phyloP scores from a whole-genome alignment of 179 eudicot species.

The Gypsophila paniculata region DNA sequence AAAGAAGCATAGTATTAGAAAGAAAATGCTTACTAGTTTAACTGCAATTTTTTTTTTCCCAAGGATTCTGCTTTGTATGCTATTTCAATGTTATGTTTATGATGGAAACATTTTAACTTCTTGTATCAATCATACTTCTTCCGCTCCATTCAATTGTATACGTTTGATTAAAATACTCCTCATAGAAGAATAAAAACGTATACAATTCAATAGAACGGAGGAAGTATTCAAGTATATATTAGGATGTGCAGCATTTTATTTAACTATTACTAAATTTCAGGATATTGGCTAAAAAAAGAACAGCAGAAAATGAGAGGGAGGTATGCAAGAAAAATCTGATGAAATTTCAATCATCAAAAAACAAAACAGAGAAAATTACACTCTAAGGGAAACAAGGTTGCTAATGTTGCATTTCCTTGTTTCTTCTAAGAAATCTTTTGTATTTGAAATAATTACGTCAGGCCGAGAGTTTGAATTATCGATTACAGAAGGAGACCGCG shows the following conservation, averaged over 20 bases:
- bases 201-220: too few relatives aligned
- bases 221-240: too few relatives aligned
- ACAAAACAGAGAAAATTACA: conserved; percentile 1
- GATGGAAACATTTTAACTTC: too few relatives aligned
- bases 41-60: too few relatives aligned
- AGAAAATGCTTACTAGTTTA: too few relatives aligned
- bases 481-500: not conserved
- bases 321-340: conserved; percentile 20
- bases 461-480: not conserved
- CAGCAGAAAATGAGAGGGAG: conserved; percentile 24
- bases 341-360: conserved; percentile 8
- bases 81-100: not conserved
- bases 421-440: not conserved
- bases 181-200: too few relatives aligned
- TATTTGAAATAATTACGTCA: not conserved
- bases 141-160: too few relatives aligned
- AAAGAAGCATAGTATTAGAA: too few relatives aligned
- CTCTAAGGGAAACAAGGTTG: conserved; percentile 8
- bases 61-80: too few relatives aligned
- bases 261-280: conserved; percentile 20
- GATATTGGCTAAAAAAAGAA: conserved; percentile 26
- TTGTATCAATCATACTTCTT: too few relatives aligned
- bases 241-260: not conserved
- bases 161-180: too few relatives aligned
- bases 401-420: conserved; percentile 10